Conservation (phyloP, 1,139 yeast species). For the Suhomyces taliae region DNA sequence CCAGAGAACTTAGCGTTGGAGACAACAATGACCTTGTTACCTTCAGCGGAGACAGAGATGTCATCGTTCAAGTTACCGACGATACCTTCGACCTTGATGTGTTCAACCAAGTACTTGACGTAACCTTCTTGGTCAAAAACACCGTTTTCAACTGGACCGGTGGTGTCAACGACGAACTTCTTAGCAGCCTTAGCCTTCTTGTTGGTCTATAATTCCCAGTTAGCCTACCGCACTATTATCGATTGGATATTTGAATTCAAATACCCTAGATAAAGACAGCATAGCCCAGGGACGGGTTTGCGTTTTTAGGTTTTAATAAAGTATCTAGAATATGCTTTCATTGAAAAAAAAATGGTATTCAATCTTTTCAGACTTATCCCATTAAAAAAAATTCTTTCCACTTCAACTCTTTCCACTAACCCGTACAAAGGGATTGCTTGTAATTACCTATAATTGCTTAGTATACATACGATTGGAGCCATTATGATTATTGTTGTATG, state of each 20-base stretch:
- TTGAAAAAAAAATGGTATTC: constrained; percentile 10
- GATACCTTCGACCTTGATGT: constrained; percentile 97
- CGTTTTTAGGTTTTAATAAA: constrained; percentile 16
- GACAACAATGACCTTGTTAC: constrained; percentile 82
- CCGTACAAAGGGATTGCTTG: constrained; percentile 33
- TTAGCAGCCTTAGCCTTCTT: constrained; percentile 78
- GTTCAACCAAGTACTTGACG: constrained; percentile 97
- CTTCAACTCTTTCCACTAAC: constrained; percentile 21
- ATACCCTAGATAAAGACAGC: constrained; percentile 49
- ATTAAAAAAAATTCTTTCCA: constrained; percentile 8
- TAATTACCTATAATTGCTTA: constrained; percentile 11
- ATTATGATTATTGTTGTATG: constrained; percentile 38
- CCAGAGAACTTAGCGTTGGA: constrained; percentile 97
- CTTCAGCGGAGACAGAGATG: constrained; percentile 84
- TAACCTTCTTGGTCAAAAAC: constrained; percentile 97
- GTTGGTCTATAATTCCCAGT: constrained; percentile 60
- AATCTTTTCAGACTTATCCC: constrained; percentile 5
- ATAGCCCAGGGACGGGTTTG: constrained; percentile 53
- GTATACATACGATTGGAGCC: constrained; percentile 88
- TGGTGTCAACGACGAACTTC: constrained; percentile 94
- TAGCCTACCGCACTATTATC: constrained; percentile 63
- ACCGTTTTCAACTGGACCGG: constrained; percentile 97
- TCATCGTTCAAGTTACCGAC: constrained; percentile 97
- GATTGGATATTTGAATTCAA: constrained; percentile 14
- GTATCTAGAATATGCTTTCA: constrained; percentile 10